Percentiles rank a stretch among this genome's conserved stretches.
These are phyloP conservation scores for Agrocybe praecox DNA, from an alignment of 768 basidiomycete species.

Conservation along the genomic window DNA sequence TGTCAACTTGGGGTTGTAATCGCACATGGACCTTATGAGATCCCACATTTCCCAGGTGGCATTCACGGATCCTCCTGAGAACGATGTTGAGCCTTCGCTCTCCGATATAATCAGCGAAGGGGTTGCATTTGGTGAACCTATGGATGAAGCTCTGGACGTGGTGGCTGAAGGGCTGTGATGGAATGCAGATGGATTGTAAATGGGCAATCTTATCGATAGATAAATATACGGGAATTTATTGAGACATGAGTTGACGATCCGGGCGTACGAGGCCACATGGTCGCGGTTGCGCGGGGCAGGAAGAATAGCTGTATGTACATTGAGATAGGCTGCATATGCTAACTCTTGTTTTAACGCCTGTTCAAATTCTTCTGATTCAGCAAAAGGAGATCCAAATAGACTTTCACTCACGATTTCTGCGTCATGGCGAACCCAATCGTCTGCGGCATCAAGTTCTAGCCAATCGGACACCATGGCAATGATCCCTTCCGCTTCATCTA, in stretches of 20 bases:
- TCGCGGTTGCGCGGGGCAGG: slow-evolving; percentile 86
- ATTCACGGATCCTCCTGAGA: slow-evolving; percentile 60
- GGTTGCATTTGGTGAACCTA: slow-evolving; percentile 18
- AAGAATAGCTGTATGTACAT: slow-evolving; percentile 81
- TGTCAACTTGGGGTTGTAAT: slow-evolving; percentile 74
- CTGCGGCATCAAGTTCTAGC: slow-evolving; percentile 91
- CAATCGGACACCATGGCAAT: slow-evolving; percentile 88
- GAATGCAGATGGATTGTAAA: slow-evolving; percentile 62
- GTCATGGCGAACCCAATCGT: slow-evolving; percentile 95
- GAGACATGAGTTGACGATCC: slow-evolving; percentile 82
- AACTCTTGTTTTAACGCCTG: slow-evolving; percentile 94
- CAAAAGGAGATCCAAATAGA: slow-evolving; percentile 9
- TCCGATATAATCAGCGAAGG: slow-evolving; percentile 42
- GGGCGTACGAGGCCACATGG: slow-evolving; percentile 90
- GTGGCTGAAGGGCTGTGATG: slow-evolving; percentile 6
- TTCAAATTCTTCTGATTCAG: background rate
- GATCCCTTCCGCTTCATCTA: slow-evolving; percentile 76
- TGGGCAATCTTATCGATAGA: slow-evolving; percentile 81
- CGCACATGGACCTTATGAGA: slow-evolving; percentile 86
- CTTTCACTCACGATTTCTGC: slow-evolving; percentile 81
- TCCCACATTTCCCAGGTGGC: slow-evolving; percentile 99
- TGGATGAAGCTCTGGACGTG: slow-evolving; percentile 5
- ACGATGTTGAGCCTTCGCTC: slow-evolving; percentile 28
- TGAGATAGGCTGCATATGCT: slow-evolving; percentile 90
- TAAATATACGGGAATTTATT: slow-evolving; percentile 70